A percentile compares a stretch with the other conserved stretches of the same genome.
Evolutionary conservation across 805 yeast species (phyloP).

Genomic region (Schwanniomyces sp.): DNA sequence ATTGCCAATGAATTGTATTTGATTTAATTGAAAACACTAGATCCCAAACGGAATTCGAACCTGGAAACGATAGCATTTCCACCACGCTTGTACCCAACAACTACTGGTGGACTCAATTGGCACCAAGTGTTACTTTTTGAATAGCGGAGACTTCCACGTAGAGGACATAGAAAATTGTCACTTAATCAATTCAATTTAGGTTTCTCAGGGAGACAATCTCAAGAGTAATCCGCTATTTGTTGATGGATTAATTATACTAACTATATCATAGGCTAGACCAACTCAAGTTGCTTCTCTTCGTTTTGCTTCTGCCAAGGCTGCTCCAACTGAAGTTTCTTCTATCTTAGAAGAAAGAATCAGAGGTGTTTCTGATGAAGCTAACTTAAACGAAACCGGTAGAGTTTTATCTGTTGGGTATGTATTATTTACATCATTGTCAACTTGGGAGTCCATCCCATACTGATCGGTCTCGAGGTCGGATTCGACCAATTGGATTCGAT

Average conservation of each 20-base stretch:
- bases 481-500: background rate
- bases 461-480: conserved; percentile 3
- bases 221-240: background rate
- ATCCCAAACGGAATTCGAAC: background rate
- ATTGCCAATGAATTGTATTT: background rate
- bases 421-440: conserved; percentile 1
- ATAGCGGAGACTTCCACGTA: background rate
- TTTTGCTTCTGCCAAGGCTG: conserved; percentile 94
- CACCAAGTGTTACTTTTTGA: background rate
- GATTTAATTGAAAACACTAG: background rate
- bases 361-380: conserved; percentile 97
- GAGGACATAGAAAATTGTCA: background rate
- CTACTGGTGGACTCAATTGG: background rate
- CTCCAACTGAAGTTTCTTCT: conserved; percentile 99
- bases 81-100: background rate
- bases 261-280: conserved; percentile 65
- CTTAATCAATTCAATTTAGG: background rate
- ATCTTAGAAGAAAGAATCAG: conserved; percentile 99
- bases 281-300: conserved; percentile 63
- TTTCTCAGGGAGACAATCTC: background rate
- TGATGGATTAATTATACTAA: conserved; percentile 23
- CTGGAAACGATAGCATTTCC: background rate
- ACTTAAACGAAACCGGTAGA: conserved; percentile 99
- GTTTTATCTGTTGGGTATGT: conserved; percentile 95
- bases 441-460: background rate